Percentiles rank a stretch among this genome's conserved stretches.
Conservation (phyloP, 1,284 basidiomycete species). For the Mixia osmundae region DNA sequence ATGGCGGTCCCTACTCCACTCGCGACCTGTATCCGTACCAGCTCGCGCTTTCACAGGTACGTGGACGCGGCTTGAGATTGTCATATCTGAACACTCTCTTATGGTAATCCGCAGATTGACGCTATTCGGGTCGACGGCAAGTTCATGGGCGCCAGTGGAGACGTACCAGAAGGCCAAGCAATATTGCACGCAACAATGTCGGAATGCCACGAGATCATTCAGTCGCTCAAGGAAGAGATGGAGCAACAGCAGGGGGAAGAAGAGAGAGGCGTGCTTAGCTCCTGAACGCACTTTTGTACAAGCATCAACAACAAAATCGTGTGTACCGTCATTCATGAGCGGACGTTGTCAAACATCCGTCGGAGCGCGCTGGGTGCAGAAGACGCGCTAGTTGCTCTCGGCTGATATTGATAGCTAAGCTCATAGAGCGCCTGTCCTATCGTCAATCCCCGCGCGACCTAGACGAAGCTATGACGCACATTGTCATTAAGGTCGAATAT, state of each 20-base stretch:
- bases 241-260: constrained; percentile 2
- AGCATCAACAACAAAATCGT: too few relatives aligned
- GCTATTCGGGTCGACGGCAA: constrained; percentile 76
- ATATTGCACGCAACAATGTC: constrained; percentile 88
- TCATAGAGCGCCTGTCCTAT: too few relatives aligned
- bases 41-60: constrained; percentile 8
- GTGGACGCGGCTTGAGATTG: too few relatives aligned
- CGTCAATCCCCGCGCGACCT: too few relatives aligned
- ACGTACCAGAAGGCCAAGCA: constrained; percentile 84
- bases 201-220: constrained; percentile 84
- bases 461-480: too few relatives aligned
- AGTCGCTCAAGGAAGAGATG: constrained; percentile 22
- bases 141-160: constrained; percentile 52
- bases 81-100: constrained; percentile 2
- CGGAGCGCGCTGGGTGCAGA: too few relatives aligned
- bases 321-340: too few relatives aligned
- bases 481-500: too few relatives aligned
- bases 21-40: constrained; percentile 67
- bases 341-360: too few relatives aligned
- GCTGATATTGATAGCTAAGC: too few relatives aligned
- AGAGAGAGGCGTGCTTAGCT: background rate
- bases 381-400: too few relatives aligned
- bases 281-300: too few relatives aligned
- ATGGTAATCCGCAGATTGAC: constrained; percentile 45
- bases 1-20: constrained; percentile 83